These are phyloP conservation scores for Suillus subluteus DNA, from an alignment of 768 basidiomycete species.

Conservation along the genomic window DNA sequence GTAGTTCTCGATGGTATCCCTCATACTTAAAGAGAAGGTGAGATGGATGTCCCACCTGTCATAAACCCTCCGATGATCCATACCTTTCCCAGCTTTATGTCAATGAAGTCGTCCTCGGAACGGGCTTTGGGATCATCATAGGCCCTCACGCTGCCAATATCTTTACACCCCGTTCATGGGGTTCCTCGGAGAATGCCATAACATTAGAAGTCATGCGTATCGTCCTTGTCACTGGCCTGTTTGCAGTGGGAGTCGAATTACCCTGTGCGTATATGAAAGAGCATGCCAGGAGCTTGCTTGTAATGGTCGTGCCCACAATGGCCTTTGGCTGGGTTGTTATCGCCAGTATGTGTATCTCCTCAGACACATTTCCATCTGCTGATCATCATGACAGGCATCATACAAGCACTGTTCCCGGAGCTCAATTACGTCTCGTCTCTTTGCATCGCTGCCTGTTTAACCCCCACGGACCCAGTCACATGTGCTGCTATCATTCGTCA, in stretches of 20 bases:
- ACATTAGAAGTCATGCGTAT: conserved; percentile 88
- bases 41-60: not conserved
- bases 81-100: conserved; percentile 64
- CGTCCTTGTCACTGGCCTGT: conserved; percentile 89
- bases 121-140: conserved; percentile 58
- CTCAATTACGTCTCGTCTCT: too few relatives aligned
- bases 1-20: not conserved
- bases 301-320: conserved; percentile 86
- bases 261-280: conserved; percentile 82
- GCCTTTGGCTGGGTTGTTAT: conserved; percentile 82
- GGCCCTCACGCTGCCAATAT: conserved; percentile 74
- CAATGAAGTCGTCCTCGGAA: conserved; percentile 93
- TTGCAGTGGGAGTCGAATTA: conserved; percentile 93
- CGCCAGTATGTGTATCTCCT: conserved; percentile 45
- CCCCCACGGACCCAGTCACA: too few relatives aligned
- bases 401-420: too few relatives aligned
- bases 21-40: not conserved
- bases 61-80: not conserved
- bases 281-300: conserved; percentile 70
- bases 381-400: too few relatives aligned
- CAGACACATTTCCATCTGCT: too few relatives aligned
- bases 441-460: too few relatives aligned
- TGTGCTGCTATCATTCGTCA: too few relatives aligned
- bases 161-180: conserved; percentile 83
- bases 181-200: conserved; percentile 51